These are phyloP conservation scores for Willaertia magna DNA, from an alignment of 208 protist genomes.

Conservation along the genomic window DNA sequence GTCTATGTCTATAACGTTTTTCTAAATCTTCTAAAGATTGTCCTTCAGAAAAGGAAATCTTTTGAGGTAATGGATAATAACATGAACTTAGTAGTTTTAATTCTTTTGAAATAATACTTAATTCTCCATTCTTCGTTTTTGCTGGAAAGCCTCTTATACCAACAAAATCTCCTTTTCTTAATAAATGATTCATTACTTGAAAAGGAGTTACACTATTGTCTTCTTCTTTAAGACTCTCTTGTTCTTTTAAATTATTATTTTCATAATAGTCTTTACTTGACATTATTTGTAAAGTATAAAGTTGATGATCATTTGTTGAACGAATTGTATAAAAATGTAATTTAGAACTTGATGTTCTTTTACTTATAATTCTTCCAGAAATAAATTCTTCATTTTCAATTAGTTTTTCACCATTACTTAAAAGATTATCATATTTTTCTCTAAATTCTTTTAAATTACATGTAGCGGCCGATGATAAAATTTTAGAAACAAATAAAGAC, in stretches of 20 bases:
- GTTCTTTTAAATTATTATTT: neutral
- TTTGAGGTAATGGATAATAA: neutral
- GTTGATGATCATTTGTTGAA: neutral
- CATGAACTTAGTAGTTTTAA: constrained; percentile 46
- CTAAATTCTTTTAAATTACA: neutral
- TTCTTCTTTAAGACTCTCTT: neutral
- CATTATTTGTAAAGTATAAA: neutral
- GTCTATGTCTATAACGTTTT: neutral
- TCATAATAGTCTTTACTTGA: neutral
- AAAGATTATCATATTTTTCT: neutral
- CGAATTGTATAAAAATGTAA: neutral
- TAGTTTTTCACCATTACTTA: neutral
- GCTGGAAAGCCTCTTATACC: constrained; percentile 54
- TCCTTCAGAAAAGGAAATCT: neutral
- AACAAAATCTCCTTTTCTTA: constrained; percentile 54
- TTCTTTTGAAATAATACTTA: constrained; percentile 50
- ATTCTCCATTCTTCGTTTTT: constrained; percentile 58
- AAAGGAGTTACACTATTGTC: neutral
- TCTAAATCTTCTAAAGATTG: neutral
- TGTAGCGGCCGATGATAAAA: too few species aligned
- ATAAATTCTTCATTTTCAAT: neutral
- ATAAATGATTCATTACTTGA: neutral
- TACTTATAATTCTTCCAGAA: neutral
- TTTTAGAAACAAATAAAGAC: too few species aligned
- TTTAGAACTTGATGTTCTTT: neutral